Conservation (phyloP, 2,329 filamentous ascomycete species). For the Colletotrichum sp. region DNA sequence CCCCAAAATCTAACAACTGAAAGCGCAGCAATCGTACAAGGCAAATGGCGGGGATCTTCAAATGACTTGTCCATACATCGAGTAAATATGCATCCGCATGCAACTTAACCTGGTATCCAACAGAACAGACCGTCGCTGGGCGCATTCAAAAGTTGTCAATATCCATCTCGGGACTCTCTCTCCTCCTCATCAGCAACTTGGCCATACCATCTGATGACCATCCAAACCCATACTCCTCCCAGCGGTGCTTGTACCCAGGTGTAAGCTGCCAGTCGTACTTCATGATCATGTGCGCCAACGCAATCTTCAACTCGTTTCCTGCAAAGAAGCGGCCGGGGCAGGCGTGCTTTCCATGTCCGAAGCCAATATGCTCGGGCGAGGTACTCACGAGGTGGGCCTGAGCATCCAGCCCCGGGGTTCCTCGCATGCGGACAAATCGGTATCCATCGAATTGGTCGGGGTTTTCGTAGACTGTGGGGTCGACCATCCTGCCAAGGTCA, state of each 20-base stretch:
- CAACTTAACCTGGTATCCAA: not conserved
- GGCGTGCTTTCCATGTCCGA: slow-evolving; percentile 42
- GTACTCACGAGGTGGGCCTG: slow-evolving; percentile 44
- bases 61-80: not conserved
- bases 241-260: not conserved
- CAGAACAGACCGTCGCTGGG: not conserved
- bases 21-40: not conserved
- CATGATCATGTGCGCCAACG: slow-evolving; percentile 12
- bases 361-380: slow-evolving; percentile 37
- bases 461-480: not conserved
- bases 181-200: not conserved
- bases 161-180: slow-evolving; percentile 7
- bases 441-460: not conserved
- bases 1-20: no score
- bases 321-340: slow-evolving; percentile 52
- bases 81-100: not conserved
- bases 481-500: not conserved
- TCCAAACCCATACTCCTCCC: not conserved
- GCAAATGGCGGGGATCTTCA: accelerated
- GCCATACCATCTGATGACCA: not conserved
- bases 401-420: not conserved
- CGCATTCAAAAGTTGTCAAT: not conserved
- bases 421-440: slow-evolving; percentile 5
- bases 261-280: slow-evolving; percentile 13
- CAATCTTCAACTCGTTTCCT: slow-evolving; percentile 45